These are phyloP conservation scores for Claviceps lovelessii DNA, from an alignment of 2,329 filamentous ascomycete genomes.

Conservation along the genomic window DNA sequence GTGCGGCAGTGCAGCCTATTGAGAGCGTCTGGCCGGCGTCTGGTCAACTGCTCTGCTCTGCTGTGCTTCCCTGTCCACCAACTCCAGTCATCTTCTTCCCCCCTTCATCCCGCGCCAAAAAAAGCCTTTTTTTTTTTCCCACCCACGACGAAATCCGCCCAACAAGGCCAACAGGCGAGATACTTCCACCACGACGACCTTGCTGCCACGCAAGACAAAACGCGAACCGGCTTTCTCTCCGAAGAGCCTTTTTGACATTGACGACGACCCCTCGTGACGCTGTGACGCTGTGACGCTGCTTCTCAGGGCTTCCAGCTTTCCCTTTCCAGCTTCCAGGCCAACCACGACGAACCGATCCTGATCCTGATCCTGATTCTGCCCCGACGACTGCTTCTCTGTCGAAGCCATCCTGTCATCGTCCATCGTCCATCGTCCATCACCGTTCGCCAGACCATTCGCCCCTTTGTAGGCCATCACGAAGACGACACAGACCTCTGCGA, in stretches of 20 bases:
- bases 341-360: too few relatives aligned
- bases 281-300: too few relatives aligned
- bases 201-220: neutral
- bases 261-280: too few relatives aligned
- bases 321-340: too few relatives aligned
- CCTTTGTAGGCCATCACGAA: neutral
- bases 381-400: neutral
- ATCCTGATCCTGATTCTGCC: neutral
- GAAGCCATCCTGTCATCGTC: neutral
- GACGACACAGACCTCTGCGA: neutral
- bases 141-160: slow-evolving; percentile 2
- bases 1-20: too few relatives aligned
- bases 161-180: neutral
- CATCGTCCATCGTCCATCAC: neutral
- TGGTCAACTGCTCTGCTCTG: too few relatives aligned
- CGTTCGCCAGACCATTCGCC: neutral
- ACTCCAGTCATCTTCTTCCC: neutral
- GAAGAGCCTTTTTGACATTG: too few relatives aligned
- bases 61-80: too few relatives aligned
- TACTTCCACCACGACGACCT: neutral
- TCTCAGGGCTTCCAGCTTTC: too few relatives aligned
- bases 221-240: neutral
- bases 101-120: slow-evolving; percentile 3
- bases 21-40: too few relatives aligned
- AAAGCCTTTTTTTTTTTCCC: slow-evolving; percentile 1